A percentile compares a stretch with the other conserved stretches of the same genome.
These are phyloP conservation scores for Tinospora cordifolia DNA, from an alignment of 164 flowering plant genomes.

Conservation along the genomic window DNA sequence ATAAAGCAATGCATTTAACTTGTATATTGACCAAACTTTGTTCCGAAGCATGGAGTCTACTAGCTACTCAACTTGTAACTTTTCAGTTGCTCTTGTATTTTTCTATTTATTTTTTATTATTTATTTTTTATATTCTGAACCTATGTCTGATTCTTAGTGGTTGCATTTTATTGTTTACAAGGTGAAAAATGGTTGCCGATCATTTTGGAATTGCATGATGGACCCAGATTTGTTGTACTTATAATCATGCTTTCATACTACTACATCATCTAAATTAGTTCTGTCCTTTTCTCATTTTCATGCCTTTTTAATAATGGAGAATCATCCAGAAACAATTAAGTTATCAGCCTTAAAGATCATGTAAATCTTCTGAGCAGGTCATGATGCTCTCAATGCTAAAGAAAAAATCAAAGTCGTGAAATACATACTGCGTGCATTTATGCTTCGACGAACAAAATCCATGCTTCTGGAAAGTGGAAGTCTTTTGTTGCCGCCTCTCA, in stretches of 20 bases:
- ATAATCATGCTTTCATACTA: no score
- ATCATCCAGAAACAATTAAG: constrained; percentile 1
- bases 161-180: neutral
- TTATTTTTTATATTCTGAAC: neutral
- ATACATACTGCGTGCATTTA: constrained; percentile 58
- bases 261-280: neutral
- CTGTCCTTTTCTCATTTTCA: neutral
- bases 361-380: constrained; percentile 33
- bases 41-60: no score
- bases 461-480: constrained; percentile 65
- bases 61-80: neutral
- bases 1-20: no score
- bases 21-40: no score
- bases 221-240: no score
- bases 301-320: constrained; percentile 1
- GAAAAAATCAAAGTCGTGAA: constrained; percentile 48
- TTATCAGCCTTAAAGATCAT: constrained; percentile 10
- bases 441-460: constrained; percentile 86
- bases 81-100: neutral
- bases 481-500: constrained; percentile 72
- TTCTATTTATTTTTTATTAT: no score
- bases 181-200: no score
- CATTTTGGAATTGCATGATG: no score
- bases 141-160: neutral
- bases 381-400: constrained; percentile 28